A percentile compares a stretch with the other conserved stretches of the same genome.
Evolutionary conservation across 2,329 filamentous ascomycete species (phyloP).

Genomic region (Colletotrichum orchidophilum): DNA sequence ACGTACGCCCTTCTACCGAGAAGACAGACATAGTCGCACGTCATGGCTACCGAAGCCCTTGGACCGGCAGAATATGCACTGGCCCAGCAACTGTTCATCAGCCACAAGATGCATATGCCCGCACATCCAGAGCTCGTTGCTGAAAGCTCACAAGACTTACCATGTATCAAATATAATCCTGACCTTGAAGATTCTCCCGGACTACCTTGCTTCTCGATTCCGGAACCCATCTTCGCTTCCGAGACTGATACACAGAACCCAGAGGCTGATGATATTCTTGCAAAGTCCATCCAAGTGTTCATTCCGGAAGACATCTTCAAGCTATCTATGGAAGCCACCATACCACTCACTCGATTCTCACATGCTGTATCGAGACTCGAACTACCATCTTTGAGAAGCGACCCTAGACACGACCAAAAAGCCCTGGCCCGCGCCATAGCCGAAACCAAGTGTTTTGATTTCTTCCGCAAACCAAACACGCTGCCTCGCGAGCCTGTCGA

Average conservation of each 20-base stretch:
- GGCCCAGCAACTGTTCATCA: not conserved
- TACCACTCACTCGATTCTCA: not conserved
- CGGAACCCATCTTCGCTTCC: not conserved
- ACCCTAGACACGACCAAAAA: constrained; percentile 16
- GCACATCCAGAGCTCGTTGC: not conserved
- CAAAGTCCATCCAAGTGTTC: not conserved
- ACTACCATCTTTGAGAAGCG: constrained; percentile 18
- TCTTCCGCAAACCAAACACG: constrained; percentile 10
- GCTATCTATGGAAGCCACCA: constrained; percentile 10
- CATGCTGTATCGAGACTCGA: constrained; percentile 1
- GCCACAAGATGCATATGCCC: not conserved
- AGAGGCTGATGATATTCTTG: not conserved
- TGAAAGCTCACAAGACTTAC: not conserved
- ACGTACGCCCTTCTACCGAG: not conserved
- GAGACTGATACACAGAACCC: not conserved
- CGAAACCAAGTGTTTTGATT: not conserved
- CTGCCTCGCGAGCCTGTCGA: constrained; percentile 30
- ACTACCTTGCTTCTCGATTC: not conserved
- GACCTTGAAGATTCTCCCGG: not conserved
- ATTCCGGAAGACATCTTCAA: not conserved
- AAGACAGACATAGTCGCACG: too few relatives aligned
- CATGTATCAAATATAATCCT: not conserved
- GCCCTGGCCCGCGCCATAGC: not conserved
- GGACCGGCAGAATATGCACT: constrained; percentile 5
- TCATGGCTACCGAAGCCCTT: not conserved